Conservation (phyloP, 2,329 filamentous ascomycete species). For the Hysterium pulicare region DNA sequence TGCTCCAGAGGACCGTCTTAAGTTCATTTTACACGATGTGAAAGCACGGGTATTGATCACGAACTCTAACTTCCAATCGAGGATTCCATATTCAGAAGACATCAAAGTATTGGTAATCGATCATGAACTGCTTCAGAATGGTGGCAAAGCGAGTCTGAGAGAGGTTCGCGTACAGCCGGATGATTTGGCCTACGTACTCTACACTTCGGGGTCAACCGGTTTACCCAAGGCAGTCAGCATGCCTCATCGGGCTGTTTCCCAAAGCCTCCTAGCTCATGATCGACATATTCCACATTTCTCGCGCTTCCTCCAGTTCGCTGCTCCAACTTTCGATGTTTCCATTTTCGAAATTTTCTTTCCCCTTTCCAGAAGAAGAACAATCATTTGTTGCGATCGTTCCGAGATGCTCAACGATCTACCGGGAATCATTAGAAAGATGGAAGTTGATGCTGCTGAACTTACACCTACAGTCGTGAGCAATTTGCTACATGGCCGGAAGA, state of each 20-base stretch:
- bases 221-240: constrained; percentile 83
- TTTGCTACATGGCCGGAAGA: constrained; percentile 63
- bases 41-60: constrained; percentile 67
- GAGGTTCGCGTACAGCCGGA: constrained; percentile 4
- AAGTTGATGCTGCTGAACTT: constrained; percentile 80
- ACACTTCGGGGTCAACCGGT: constrained; percentile 87
- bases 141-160: neutral
- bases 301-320: constrained; percentile 86
- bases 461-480: constrained; percentile 85
- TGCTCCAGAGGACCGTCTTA: constrained; percentile 70
- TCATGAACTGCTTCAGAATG: constrained; percentile 31
- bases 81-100: constrained; percentile 34
- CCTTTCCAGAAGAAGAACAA: constrained; percentile 66
- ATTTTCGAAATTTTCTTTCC: constrained; percentile 96
- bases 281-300: constrained; percentile 70
- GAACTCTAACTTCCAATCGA: constrained; percentile 45
- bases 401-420: constrained; percentile 74
- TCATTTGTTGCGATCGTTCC: constrained; percentile 67
- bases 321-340: constrained; percentile 90
- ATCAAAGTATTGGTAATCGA: constrained; percentile 44
- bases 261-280: constrained; percentile 79
- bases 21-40: constrained; percentile 78
- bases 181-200: constrained; percentile 81
- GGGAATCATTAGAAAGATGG: constrained; percentile 58
- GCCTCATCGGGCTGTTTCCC: constrained; percentile 75